Evolutionary conservation across 345 rosid species (phyloP).

Genomic region (Garcia nutans): DNA sequence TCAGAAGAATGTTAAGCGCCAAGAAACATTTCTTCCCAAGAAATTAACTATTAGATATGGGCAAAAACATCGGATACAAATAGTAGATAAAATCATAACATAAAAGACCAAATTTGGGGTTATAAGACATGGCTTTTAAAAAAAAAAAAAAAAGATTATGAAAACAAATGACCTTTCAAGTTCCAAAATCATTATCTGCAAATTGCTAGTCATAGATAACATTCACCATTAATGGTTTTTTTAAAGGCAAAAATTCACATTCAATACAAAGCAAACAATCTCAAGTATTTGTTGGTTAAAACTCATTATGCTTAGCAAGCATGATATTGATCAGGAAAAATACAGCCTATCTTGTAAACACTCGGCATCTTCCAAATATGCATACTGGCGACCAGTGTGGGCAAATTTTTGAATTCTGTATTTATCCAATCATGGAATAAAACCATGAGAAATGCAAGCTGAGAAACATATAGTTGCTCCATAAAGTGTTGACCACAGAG

Average conservation of each 20-base stretch:
- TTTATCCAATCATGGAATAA: too few species aligned
- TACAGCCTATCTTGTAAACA: not conserved
- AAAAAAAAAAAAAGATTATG: not conserved
- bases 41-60: not conserved
- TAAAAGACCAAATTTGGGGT: not conserved
- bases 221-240: not conserved
- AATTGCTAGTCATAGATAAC: not conserved
- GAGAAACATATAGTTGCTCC: not conserved
- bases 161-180: not conserved
- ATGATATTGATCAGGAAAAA: not conserved
- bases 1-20: not conserved
- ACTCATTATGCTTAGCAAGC: not conserved
- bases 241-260: not conserved
- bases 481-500: not conserved
- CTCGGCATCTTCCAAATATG: not conserved
- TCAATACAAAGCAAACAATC: not conserved
- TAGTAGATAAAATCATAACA: not conserved
- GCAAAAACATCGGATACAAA: not conserved
- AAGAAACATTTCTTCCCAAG: not conserved
- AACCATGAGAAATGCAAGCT: not conserved
- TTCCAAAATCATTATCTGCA: not conserved
- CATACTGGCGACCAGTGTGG: not conserved
- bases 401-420: not conserved
- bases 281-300: not conserved
- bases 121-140: too few species aligned